phyloP scores from a whole-genome alignment of 2,329 filamentous ascomycete genomes.

The Claviceps sp. region DNA sequence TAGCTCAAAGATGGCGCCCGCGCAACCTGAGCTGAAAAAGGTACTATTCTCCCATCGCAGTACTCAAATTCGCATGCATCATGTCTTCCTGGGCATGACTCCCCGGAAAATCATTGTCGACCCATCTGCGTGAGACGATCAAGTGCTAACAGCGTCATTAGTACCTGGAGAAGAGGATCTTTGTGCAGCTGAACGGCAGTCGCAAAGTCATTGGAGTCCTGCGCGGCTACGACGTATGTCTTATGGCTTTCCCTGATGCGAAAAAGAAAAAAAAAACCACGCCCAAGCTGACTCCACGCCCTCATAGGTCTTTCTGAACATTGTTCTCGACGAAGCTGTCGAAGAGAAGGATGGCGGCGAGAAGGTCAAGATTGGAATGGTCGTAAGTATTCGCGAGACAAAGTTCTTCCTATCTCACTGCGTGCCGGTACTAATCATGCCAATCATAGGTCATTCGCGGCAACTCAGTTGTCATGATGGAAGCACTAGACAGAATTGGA shows the following conservation, averaged over 20 bases:
- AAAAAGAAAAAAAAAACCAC: background rate
- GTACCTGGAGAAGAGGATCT: slow-evolving; percentile 99
- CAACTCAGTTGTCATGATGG: slow-evolving; percentile 97
- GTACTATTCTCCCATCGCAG: slow-evolving; percentile 31
- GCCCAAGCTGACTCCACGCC: background rate
- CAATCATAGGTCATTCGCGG: slow-evolving; percentile 70
- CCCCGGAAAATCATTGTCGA: background rate
- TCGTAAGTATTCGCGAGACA: slow-evolving; percentile 42
- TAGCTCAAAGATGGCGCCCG: slow-evolving; percentile 77
- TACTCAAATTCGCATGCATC: background rate
- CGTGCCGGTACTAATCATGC: background rate
- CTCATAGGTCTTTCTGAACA: slow-evolving; percentile 83
- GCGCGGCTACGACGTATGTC: slow-evolving; percentile 83
- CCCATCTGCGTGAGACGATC: background rate
- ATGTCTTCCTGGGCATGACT: background rate
- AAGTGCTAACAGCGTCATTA: slow-evolving; percentile 27
- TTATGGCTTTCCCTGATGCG: background rate
- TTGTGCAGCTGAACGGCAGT: slow-evolving; percentile 94
- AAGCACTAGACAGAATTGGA: slow-evolving; percentile 59
- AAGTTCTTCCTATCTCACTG: background rate
- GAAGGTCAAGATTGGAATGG: slow-evolving; percentile 84
- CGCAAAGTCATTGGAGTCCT: slow-evolving; percentile 92
- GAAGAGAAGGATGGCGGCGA: slow-evolving; percentile 89
- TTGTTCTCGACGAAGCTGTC: slow-evolving; percentile 91
- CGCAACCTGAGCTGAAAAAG: slow-evolving; percentile 98